Evolutionary conservation across 176 grass and related monocot species (phyloP).

Genomic region (Oropetium thomaeum): DNA sequence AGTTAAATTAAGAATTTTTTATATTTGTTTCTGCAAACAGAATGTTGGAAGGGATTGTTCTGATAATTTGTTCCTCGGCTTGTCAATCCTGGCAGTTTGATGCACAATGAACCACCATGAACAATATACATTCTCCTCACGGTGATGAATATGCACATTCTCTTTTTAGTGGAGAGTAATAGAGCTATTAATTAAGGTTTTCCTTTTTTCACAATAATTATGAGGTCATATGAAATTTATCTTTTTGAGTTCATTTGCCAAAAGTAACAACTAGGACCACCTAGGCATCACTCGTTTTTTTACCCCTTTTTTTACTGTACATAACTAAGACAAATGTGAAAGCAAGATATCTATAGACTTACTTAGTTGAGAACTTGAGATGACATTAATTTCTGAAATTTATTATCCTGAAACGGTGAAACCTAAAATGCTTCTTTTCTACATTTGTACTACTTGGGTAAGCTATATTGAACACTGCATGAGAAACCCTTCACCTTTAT

Average conservation of each 20-base stretch:
- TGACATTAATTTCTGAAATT: not conserved
- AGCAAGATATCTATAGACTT: not conserved
- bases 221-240: no score
- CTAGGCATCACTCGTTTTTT: no score
- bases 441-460: not conserved
- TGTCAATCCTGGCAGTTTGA: not conserved
- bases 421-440: not conserved
- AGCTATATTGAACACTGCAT: not conserved
- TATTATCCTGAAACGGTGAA: not conserved
- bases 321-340: not conserved
- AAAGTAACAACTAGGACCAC: no score
- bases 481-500: not conserved
- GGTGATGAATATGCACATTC: not conserved
- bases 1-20: not conserved
- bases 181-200: no score
- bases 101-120: not conserved
- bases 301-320: no score
- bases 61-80: not conserved
- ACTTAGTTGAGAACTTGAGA: not conserved
- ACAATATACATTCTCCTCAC: not conserved
- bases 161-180: no score
- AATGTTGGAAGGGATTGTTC: not conserved
- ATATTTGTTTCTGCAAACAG: not conserved
- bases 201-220: no score
- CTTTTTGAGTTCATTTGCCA: no score